Conservation (phyloP, 176 grass and related monocot genomes). For the Aegilops sharonensis region DNA sequence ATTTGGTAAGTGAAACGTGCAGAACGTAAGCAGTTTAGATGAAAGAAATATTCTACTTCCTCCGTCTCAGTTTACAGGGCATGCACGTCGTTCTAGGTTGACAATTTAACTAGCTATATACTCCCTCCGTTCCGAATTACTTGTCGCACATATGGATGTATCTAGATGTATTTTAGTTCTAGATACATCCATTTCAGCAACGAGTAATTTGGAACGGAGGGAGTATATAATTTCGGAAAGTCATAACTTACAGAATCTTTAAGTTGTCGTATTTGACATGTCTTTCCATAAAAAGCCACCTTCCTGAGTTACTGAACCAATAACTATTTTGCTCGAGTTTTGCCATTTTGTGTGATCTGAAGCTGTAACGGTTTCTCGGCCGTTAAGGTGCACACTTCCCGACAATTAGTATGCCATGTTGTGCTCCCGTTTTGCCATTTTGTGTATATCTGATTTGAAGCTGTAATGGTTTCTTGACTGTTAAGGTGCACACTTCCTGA, state of each 20-base stretch:
- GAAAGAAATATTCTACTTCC: neutral
- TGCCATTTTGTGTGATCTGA: neutral
- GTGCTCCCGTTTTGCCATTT: neutral
- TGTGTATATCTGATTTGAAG: neutral
- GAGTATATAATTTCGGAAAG: neutral
- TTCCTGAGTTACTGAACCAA: neutral
- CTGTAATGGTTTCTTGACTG: neutral
- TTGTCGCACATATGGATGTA: too few species aligned
- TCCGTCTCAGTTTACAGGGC: too few species aligned
- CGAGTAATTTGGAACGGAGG: too few species aligned
- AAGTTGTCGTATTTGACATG: neutral
- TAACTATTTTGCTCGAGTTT: neutral
- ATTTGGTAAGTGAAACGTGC: neutral
- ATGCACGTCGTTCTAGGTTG: too few species aligned
- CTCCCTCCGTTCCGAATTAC: too few species aligned
- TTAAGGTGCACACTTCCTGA: neutral
- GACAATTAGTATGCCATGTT: too few species aligned
- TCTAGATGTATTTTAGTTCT: too few species aligned
- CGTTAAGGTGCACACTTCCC: neutral
- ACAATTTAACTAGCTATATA: too few species aligned
- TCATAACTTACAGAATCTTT: neutral
- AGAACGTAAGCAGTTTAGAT: neutral
- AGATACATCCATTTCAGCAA: too few species aligned
- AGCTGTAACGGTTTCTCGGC: neutral
- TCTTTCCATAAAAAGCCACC: neutral